Percentiles rank a stretch among this genome's conserved stretches.
phyloP scores from a whole-genome alignment of 108 stramenopile genomes.

The Cylindrotheca fusiformis region DNA sequence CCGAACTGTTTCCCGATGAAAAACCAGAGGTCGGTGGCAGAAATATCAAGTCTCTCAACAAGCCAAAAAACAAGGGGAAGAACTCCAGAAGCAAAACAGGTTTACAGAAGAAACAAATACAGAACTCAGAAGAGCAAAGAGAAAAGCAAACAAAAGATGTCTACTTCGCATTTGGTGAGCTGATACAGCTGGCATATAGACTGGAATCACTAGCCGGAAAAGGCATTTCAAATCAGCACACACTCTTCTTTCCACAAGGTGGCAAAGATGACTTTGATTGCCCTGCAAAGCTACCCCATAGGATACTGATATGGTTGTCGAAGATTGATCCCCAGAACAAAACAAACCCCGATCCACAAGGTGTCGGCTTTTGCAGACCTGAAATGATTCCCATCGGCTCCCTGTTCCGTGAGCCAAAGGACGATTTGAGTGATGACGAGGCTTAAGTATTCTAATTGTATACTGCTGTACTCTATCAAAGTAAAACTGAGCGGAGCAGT shows the following conservation, averaged over 20 bases:
- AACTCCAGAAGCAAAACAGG: background rate
- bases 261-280: constrained; percentile 6
- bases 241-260: constrained; percentile 13
- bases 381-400: constrained; percentile 40
- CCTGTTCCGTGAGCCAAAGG: constrained; percentile 30
- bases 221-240: background rate
- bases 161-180: constrained; percentile 34
- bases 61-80: background rate
- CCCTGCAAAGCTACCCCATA: constrained; percentile 19
- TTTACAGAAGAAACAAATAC: background rate
- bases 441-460: no score
- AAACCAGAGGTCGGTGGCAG: constrained; percentile 18
- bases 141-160: constrained; percentile 30
- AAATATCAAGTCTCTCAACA: constrained; percentile 10
- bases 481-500: no score
- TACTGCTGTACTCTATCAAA: no score
- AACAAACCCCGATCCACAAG: constrained; percentile 18
- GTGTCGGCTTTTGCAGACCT: constrained; percentile 27
- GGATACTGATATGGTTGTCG: constrained; percentile 30
- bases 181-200: constrained; percentile 34
- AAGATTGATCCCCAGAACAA: constrained; percentile 5
- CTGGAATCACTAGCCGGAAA: constrained; percentile 3
- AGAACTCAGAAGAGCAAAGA: background rate
- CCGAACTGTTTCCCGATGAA: constrained; percentile 9
- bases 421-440: no score